Evolutionary conservation across 257 asterid genomes (phyloP).

Genomic region (Solanum chiquidenum): DNA sequence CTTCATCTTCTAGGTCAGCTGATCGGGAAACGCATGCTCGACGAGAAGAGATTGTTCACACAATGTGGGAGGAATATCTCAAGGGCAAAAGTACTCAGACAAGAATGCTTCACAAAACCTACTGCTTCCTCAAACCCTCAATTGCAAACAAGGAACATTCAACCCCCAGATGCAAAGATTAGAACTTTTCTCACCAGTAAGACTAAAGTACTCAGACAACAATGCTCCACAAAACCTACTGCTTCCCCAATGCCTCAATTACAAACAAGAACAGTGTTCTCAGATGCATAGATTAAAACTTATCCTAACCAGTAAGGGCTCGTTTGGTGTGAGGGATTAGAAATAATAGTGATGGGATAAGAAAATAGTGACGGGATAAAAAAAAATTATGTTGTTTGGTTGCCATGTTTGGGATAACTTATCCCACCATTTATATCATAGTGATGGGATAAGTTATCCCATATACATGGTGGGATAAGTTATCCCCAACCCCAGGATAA

Average conservation of each 20-base stretch:
- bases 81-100: not conserved
- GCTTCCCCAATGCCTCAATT: not conserved
- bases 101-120: not conserved
- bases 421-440: no score
- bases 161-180: not conserved
- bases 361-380: no score
- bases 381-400: no score
- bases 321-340: no score
- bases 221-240: not conserved
- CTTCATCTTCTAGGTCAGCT: not conserved
- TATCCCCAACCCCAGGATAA: no score
- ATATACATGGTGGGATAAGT: no score
- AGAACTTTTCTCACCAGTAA: not conserved
- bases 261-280: not conserved
- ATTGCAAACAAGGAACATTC: not conserved
- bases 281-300: not conserved
- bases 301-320: not conserved
- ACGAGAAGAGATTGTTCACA: not conserved
- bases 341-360: no score
- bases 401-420: no score
- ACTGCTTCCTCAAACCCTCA: not conserved
- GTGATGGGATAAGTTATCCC: no score
- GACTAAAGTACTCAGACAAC: not conserved
- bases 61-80: not conserved
- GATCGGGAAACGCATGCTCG: not conserved